Base-by-base conservation (phyloP, 306 rosid genomes). In the Trifolium subterraneum region DNA sequence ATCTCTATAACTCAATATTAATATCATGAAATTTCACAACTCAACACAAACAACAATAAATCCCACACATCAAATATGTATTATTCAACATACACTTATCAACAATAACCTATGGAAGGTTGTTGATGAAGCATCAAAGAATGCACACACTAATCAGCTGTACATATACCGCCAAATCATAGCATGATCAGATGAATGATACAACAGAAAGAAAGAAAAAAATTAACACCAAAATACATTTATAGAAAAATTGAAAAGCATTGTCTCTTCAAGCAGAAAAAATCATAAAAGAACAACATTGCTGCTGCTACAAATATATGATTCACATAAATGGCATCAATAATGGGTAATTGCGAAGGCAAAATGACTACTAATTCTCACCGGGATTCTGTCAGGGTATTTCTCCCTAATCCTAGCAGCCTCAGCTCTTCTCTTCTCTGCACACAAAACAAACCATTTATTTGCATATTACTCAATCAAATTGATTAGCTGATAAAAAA, bases 371-470 rank as follows among this genome's bases (percentile, higher is more conserved):
- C 61, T 19, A 72, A 42, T 68, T 81, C 95, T 83, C 85, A 93
- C 98, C 52, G 98, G 98, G 68, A 93, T 93, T 68, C 98, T 89
- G 73, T 93, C 98, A 0, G 96, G 90, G 84, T 93, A 93, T 73
- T 93, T 93, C 78, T 90, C 98, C 80, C 95, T 87, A 70, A 93
- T 93, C 82, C 98, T 87, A 52, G 93, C 88, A 62, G 98, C 97
- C 79, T 93, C 98, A 2, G 95, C 93, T 62, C 92, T 82, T 78
- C 98, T 86, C 88, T 93, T 93, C 86, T 88, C 98, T 93, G 88
- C 19, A 78, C 9, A 73, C 12, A 74, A 84, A 70, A 45, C 20
- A 27, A 66, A 66, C 18, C 50, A 66, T 60, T 76, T 52, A 59
- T 38, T 47, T 44, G 22, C 70, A 62, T 13, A 47, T 27, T 65